Percentiles rank a stretch among this genome's conserved stretches.
Conservation (phyloP, 2,329 filamentous ascomycete genomes). For the Calonectria ilicicola region DNA sequence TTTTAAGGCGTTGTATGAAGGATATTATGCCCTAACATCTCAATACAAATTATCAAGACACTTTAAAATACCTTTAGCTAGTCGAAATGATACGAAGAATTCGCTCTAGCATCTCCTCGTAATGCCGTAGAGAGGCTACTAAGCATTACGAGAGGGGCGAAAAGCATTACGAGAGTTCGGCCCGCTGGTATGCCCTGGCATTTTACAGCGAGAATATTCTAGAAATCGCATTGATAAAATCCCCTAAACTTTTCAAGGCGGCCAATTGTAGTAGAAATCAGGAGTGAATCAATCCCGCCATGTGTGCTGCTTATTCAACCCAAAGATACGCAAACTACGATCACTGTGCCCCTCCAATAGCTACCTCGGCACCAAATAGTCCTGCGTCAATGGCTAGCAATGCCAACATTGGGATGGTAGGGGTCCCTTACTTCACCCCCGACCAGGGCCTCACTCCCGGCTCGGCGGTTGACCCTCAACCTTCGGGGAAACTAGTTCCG, state of each 20-base stretch:
- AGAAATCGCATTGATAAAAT: not conserved
- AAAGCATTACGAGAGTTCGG: too few relatives aligned
- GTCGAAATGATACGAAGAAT: too few relatives aligned
- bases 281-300: not conserved
- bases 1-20: too few relatives aligned
- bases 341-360: not conserved
- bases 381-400: not conserved
- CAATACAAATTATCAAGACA: too few relatives aligned
- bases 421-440: constrained; percentile 59
- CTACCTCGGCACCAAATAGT: not conserved
- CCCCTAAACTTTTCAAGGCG: too few relatives aligned
- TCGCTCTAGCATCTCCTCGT: too few relatives aligned
- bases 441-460: constrained; percentile 56
- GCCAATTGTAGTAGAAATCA: too few relatives aligned
- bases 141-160: too few relatives aligned
- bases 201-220: not conserved
- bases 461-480: constrained; percentile 50
- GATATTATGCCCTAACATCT: too few relatives aligned
- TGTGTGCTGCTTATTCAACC: not conserved
- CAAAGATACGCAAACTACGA: not conserved
- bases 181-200: not conserved
- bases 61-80: too few relatives aligned
- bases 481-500: constrained; percentile 62
- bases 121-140: too few relatives aligned
- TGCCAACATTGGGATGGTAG: constrained; percentile 40